Conservation (phyloP, 2,329 filamentous ascomycete genomes). For the Monascus ruber region DNA sequence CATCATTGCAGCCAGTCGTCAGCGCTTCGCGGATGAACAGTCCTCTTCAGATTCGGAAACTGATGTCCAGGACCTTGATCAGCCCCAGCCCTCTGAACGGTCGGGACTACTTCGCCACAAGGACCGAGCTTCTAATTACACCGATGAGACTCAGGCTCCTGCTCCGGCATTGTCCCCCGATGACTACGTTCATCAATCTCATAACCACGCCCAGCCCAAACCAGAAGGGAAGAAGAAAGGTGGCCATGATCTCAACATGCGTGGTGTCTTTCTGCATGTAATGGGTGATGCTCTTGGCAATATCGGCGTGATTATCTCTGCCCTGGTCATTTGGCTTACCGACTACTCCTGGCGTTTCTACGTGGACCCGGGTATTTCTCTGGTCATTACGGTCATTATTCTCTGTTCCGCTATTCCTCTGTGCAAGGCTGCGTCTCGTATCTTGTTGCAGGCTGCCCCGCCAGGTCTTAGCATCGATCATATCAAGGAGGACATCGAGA, state of each 20-base stretch:
- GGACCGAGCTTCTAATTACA: slow-evolving; percentile 25
- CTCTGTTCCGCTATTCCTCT: slow-evolving; percentile 41
- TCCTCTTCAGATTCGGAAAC: slow-evolving; percentile 42
- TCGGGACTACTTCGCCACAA: slow-evolving; percentile 30
- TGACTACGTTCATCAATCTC: slow-evolving; percentile 49
- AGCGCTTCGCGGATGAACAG: slow-evolving; percentile 46
- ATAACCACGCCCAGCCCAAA: slow-evolving; percentile 68
- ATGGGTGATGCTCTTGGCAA: slow-evolving; percentile 38
- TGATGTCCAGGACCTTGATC: slow-evolving; percentile 42
- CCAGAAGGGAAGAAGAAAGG: slow-evolving; percentile 47
- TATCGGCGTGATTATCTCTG: slow-evolving; percentile 45
- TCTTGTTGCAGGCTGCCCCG: slow-evolving; percentile 87
- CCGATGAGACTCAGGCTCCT: slow-evolving; percentile 14
- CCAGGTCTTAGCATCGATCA: slow-evolving; percentile 79
- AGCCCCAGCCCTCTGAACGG: slow-evolving; percentile 37
- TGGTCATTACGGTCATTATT: slow-evolving; percentile 78
- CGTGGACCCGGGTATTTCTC: slow-evolving; percentile 80
- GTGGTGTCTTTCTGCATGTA: slow-evolving; percentile 57
- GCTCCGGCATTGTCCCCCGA: slow-evolving; percentile 7
- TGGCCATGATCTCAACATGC: slow-evolving; percentile 71
- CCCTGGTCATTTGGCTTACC: slow-evolving; percentile 84
- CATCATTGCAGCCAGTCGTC: slow-evolving; percentile 74
- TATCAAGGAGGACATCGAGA: slow-evolving; percentile 82
- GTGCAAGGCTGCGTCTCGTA: slow-evolving; percentile 50
- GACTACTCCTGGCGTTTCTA: slow-evolving; percentile 73